A percentile compares a stretch with the other conserved stretches of the same genome.
These are phyloP conservation scores for Chaetomiaceae sp. DNA, from an alignment of 2,329 filamentous ascomycete genomes.

Conservation along the genomic window DNA sequence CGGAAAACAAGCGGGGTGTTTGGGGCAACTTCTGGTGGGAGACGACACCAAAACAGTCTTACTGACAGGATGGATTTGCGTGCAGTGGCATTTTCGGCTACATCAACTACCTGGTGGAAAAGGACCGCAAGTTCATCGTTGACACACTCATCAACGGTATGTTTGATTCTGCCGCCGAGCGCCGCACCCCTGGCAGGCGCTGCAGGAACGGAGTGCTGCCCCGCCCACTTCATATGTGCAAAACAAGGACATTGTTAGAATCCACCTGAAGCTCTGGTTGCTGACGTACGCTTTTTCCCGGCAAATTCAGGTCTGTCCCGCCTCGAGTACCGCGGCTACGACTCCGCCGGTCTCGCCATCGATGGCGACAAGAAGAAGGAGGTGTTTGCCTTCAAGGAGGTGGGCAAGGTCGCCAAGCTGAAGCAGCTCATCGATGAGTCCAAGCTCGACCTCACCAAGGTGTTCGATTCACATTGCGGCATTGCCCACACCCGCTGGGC, in stretches of 20 bases:
- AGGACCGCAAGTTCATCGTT: conserved; percentile 94
- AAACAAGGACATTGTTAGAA: neutral
- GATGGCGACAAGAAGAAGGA: conserved; percentile 99
- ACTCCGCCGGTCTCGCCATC: conserved; percentile 91
- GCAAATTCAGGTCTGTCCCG: conserved; percentile 70
- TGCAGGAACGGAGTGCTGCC: conserved; percentile 7
- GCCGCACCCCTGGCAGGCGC: neutral
- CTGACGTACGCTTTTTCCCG: conserved; percentile 20
- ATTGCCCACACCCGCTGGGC: conserved; percentile 99
- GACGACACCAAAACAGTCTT: neutral
- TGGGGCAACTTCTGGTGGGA: neutral
- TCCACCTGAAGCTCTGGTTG: conserved; percentile 9
- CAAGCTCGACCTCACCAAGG: conserved; percentile 80
- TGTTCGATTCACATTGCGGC: conserved; percentile 96
- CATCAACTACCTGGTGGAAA: conserved; percentile 99
- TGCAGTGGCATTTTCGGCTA: conserved; percentile 91
- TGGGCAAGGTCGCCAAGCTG: conserved; percentile 97
- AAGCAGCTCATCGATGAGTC: conserved; percentile 84
- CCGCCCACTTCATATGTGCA: conserved; percentile 12
- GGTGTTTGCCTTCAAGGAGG: conserved; percentile 96
- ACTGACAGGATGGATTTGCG: conserved; percentile 28
- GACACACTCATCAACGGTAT: conserved; percentile 93
- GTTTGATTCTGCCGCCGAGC: conserved; percentile 31
- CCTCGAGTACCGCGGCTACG: conserved; percentile 97
- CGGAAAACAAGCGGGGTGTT: neutral